Conservation (phyloP, 768 basidiomycete genomes). For the Sarcodon sp. region DNA sequence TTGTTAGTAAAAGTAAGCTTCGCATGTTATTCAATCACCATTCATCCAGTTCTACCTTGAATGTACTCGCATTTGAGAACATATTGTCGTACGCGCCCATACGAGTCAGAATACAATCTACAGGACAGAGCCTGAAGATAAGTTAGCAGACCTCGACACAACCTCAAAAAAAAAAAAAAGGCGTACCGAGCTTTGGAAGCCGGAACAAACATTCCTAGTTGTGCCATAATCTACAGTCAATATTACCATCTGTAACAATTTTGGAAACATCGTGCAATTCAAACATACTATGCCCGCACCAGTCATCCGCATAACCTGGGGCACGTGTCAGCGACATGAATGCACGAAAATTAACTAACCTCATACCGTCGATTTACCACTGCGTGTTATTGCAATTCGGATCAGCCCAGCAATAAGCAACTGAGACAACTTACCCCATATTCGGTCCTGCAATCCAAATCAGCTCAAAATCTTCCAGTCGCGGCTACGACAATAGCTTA, state of each 20-base stretch:
- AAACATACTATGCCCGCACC: constrained; percentile 72
- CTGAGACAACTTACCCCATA: constrained; percentile 60
- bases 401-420: constrained; percentile 2
- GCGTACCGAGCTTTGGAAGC: constrained; percentile 65
- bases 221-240: constrained; percentile 65
- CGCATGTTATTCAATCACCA: constrained; percentile 35
- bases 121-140: constrained; percentile 56
- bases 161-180: not conserved
- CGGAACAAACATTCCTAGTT: constrained; percentile 92
- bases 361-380: constrained; percentile 69
- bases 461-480: not conserved
- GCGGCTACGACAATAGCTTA: constrained; percentile 14
- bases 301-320: constrained; percentile 86
- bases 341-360: not conserved
- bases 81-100: constrained; percentile 99
- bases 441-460: constrained; percentile 47
- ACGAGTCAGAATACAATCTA: constrained; percentile 86
- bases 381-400: constrained; percentile 14
- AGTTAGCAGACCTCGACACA: not conserved
- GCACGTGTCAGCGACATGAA: not conserved
- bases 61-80: constrained; percentile 90
- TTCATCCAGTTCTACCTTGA: constrained; percentile 98
- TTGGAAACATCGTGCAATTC: not conserved
- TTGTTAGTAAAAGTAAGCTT: not conserved
- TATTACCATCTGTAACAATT: not conserved